phyloP scores from a whole-genome alignment of 306 rosid genomes.

The Quercus dentata region DNA sequence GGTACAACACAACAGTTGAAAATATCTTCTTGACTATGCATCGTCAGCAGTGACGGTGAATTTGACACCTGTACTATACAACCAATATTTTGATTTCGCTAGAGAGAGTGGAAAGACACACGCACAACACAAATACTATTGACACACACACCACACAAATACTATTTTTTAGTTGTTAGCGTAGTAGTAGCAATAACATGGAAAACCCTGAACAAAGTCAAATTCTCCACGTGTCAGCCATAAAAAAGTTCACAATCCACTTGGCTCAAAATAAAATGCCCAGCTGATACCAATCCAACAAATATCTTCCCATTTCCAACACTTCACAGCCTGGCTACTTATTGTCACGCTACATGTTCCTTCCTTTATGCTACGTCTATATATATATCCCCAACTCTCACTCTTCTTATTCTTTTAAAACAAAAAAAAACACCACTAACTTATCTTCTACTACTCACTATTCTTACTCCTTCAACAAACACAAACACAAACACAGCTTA shows the following conservation, averaged over 20 bases:
- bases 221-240: not conserved
- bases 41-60: not conserved
- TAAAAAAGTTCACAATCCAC: not conserved
- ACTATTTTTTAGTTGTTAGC: no score
- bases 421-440: no score
- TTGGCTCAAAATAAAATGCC: not conserved
- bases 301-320: not conserved
- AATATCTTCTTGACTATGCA: no score
- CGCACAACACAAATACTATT: no score
- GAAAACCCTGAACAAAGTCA: not conserved
- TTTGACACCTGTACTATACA: not conserved
- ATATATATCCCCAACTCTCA: no score
- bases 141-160: no score
- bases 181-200: no score
- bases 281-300: not conserved
- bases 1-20: no score
- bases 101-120: no score
- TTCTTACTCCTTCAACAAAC: not conserved
- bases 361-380: not conserved
- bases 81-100: no score
- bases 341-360: conserved; percentile 19
- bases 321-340: conserved; percentile 31
- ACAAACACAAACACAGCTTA: not conserved
- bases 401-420: no score
- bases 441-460: no score